Evolutionary conservation across 768 basidiomycete genomes (phyloP).

Genomic region (Rhodotorula kratochvilovae): DNA sequence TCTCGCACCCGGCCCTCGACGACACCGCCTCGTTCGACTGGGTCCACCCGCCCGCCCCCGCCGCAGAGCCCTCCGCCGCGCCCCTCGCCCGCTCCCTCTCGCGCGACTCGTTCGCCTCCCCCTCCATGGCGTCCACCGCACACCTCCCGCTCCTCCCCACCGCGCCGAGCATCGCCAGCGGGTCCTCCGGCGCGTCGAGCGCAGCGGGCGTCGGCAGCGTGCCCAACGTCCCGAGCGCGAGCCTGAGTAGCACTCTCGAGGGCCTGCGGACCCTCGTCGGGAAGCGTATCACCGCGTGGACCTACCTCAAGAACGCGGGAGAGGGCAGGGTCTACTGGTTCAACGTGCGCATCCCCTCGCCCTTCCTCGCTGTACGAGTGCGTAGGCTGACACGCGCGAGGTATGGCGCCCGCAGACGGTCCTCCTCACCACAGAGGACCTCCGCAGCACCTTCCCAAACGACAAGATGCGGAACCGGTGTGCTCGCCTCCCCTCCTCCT

Average conservation of each 20-base stretch:
- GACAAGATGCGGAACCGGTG: constrained; percentile 75
- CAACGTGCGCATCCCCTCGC: constrained; percentile 4
- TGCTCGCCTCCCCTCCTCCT: constrained; percentile 35
- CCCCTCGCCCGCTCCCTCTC: neutral
- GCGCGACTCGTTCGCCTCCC: too few species aligned
- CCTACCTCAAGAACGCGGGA: constrained; percentile 76
- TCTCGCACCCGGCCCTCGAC: too few species aligned
- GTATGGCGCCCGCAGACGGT: constrained; percentile 87
- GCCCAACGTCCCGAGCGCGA: constrained; percentile 22
- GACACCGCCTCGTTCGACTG: neutral
- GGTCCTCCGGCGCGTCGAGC: neutral
- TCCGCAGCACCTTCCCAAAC: constrained; percentile 71
- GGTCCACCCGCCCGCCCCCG: neutral
- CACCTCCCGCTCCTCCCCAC: neutral
- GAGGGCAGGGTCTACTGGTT: constrained; percentile 63
- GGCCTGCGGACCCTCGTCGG: constrained; percentile 59
- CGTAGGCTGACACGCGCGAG: too few species aligned
- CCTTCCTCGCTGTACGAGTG: neutral
- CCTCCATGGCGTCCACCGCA: too few species aligned
- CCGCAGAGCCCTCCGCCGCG: neutral
- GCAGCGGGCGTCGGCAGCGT: neutral
- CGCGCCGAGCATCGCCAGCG: neutral
- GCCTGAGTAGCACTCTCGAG: constrained; percentile 16
- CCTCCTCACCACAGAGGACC: constrained; percentile 66
- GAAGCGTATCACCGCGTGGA: constrained; percentile 78